Base-by-base conservation (phyloP, 768 basidiomycete species). In the Phylloporus sp. region DNA sequence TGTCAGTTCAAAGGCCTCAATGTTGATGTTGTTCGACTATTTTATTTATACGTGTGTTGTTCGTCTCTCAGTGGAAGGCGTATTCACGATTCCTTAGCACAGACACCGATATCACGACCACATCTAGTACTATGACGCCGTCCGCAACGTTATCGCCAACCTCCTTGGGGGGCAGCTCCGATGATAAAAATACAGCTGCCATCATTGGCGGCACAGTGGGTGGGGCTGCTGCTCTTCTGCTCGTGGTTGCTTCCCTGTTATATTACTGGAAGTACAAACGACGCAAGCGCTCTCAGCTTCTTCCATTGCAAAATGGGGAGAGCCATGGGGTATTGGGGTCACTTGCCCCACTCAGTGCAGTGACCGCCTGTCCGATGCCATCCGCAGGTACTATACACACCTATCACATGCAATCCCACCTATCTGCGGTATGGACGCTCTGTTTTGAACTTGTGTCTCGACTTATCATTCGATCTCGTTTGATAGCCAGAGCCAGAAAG, bases 21-120 rank as follows among this genome's bases (percentile, higher is more conserved):
- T 58, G 23, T 46, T 56, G 32, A 56, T 60, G 3, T n/a, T 58
- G 8, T 60, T 60, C 9, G 59, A 61, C 22, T 61, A 61, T 40
- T 22, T 59, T 4, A 41, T 62, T 36, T 61, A 62, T 24, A 59
- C 52, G 57, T 59, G 24, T 2, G 58, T 50, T 18, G 23, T 18
- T 12, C 16, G 9, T 52, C 15, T 18, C 6, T 16, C 11, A 32
- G 6, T 7, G 8, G 15, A 34, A 16, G 32, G 32, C 15, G n/a
- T 34, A 6, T 5, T 34, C 15, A 34, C 7, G n/a, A 4, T 38
- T 45, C 9, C 2, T 26, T 45, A 60, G 59, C 18, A 53, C 26
- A 32, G 38, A 52, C 22, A 27, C 9, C 40, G 13, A 34, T 34
- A 34, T 6, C 15, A 16, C 15, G 18, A 24, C 35, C 15, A 45